phyloP scores from a whole-genome alignment of 2,329 filamentous ascomycete species.

The Aspergillus puulaauensis region DNA sequence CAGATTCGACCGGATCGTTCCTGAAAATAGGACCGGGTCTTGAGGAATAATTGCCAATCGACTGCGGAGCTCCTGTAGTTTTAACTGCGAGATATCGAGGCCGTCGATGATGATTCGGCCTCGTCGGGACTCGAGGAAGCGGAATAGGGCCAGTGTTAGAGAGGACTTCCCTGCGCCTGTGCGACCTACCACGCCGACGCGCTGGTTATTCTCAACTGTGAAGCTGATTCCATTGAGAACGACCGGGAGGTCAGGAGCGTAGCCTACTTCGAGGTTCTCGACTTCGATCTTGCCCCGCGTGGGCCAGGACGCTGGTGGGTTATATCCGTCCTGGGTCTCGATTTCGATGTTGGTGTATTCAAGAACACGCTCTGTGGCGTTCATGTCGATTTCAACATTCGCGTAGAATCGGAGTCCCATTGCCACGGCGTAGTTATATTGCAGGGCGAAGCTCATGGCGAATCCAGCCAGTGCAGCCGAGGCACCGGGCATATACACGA shows the following conservation, averaged over 20 bases:
- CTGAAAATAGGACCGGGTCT: conserved; percentile 78
- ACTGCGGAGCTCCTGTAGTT: conserved; percentile 60
- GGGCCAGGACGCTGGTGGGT: conserved; percentile 72
- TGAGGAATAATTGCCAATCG: conserved; percentile 78
- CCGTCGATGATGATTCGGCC: conserved; percentile 29
- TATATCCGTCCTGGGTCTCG: conserved; percentile 62
- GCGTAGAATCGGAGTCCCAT: conserved; percentile 70
- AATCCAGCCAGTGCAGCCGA: conserved; percentile 73
- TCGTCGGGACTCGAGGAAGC: conserved; percentile 21
- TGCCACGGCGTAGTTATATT: conserved; percentile 66
- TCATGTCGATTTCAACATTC: conserved; percentile 75
- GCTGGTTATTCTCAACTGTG: conserved; percentile 21
- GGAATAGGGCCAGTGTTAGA: conserved; percentile 25
- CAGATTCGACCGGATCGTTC: conserved; percentile 72
- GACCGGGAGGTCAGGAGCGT: conserved; percentile 65
- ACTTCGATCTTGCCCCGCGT: conserved; percentile 70
- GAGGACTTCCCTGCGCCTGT: conserved; percentile 32
- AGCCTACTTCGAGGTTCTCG: conserved; percentile 68
- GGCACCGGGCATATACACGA: conserved; percentile 62
- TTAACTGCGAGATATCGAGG: conserved; percentile 48
- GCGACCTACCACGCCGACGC: conserved; percentile 29
- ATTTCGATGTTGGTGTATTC: conserved; percentile 71
- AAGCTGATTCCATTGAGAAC: conserved; percentile 23
- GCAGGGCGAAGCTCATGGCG: conserved; percentile 70
- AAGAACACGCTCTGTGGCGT: conserved; percentile 71